phyloP scores from a whole-genome alignment of 2,329 filamentous ascomycete genomes.

The Verticillium dahliae region DNA sequence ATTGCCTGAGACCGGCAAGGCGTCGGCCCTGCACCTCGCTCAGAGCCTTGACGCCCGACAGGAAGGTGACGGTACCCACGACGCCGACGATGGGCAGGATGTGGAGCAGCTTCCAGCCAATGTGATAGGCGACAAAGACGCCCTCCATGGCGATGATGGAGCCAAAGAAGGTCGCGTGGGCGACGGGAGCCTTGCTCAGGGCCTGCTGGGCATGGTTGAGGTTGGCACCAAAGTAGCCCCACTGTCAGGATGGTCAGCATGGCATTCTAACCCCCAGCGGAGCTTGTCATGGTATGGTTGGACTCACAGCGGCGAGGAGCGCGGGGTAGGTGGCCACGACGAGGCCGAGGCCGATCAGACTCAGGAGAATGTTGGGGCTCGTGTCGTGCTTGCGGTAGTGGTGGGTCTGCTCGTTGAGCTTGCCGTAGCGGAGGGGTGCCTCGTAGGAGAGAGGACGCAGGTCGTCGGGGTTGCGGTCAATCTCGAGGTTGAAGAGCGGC shows the following conservation, averaged over 20 bases:
- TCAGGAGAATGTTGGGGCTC: constrained; percentile 76
- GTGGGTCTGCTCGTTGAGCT: constrained; percentile 81
- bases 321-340: constrained; percentile 69
- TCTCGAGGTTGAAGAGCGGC: constrained; percentile 61
- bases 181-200: constrained; percentile 66
- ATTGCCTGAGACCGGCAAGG: constrained; percentile 62
- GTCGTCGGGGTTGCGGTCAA: constrained; percentile 56
- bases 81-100: constrained; percentile 66
- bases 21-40: constrained; percentile 88
- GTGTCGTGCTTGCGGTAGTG: constrained; percentile 75
- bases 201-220: constrained; percentile 71
- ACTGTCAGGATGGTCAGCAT: constrained; percentile 41
- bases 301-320: constrained; percentile 62
- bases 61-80: constrained; percentile 65
- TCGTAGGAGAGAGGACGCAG: constrained; percentile 52
- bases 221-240: constrained; percentile 79
- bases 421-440: constrained; percentile 73
- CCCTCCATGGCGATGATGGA: constrained; percentile 84
- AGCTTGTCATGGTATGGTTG: background rate
- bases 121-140: constrained; percentile 94
- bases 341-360: constrained; percentile 66
- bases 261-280: background rate
- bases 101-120: constrained; percentile 86
- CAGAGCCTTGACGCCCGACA: constrained; percentile 85
- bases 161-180: constrained; percentile 79